Base-by-base conservation (phyloP, 1,284 basidiomycete genomes). In the Phlebopus sp. region DNA sequence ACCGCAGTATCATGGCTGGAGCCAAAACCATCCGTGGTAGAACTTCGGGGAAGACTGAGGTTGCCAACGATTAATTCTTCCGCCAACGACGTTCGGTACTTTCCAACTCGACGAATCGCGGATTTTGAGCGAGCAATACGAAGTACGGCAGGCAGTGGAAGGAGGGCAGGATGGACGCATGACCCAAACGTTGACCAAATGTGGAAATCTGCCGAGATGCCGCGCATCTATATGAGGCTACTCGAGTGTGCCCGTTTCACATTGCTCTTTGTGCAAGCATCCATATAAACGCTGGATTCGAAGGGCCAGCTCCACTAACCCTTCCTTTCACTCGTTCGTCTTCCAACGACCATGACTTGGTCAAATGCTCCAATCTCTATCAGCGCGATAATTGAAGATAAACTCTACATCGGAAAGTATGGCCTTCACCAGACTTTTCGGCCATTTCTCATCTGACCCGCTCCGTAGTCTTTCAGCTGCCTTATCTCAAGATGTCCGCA, bases 341-440 rank as follows among this genome's bases (percentile, higher is more conserved):
- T 36, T 34, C 17, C 31, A 21, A 25, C 42, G 30, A 45, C 2
- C 38, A 67, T 63, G 65, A 62, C 62, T 30, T 66, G 62, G 63
- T 42, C 45, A 23, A 53, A 62, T 18, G 57, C 53, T 6, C 64
- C 66, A n/a, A 46, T 58, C 27, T 69, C 63, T 36, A 44, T 51
- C 5, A 66, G 63, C 42, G 65, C 72, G 34, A 62, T 81, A 46
- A 46, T 82, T 14, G 67, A 73, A 42, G 70, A 70, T 41, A 69
- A 73, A 50, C 55, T 82, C 32, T 82, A 73, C 56, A 69, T 82
- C 31, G 79, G 79, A 67, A 79, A 80, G 80, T 79, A 55, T 44
- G 67, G n/a, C 6, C 14, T 37, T 40, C 5, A 21, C 2, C 11
- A 46, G 3, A 18, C 35, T 27, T 7, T 1, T 25, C n/a, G 9